Evolutionary conservation across 768 basidiomycete genomes (phyloP), one percentile per base, ranked within the genome.

Genomic region (Tricholoma furcatifolium): DNA sequence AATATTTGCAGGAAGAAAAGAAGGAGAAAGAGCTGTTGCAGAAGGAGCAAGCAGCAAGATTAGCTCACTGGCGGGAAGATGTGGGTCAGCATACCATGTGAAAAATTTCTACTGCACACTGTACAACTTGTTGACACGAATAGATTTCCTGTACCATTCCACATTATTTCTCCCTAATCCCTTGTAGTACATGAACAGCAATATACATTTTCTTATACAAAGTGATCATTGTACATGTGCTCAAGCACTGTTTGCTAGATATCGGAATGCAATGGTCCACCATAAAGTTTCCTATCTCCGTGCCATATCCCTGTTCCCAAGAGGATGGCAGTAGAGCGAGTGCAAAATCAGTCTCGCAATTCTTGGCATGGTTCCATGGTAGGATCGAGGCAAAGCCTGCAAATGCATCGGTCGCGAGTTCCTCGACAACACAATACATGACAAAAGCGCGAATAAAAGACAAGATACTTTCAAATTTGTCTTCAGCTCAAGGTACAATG

Each of bases 191-290:
- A 4, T 27, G n/a, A n/a, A n/a, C 43, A 10, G 17, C 3, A 1
- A 66, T 77, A 66, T 57, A 78, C 78, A 72, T 60, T 53, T 71
- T 73, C 53, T 69, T 66, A 41, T 78, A 78, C 11, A 77, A 61
- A 44, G 62, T 59, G 20, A 74, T 54, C 59, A 40, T 55, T 63
- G 40, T 80, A 40, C 35, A 42, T 79, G 12, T 57, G 64, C 24
- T 69, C 70, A 43, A 71, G 61, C 40, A 75, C 74, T 1, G 59
- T 63, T 49, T 23, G 62, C 67, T 43, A 79, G 57, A 61, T 67
- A 67, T 38, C 66, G 51, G 27, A 79, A 79, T 21, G 66, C 65
- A 47, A 50, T 76, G 64, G 30, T 76, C 72, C 11, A 75, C 58
- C 31, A 78, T 60, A 55, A 74, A 78, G 30, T 58, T 59, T 44